Base-by-base conservation (phyloP, 2,329 filamentous ascomycete species). In the Ophiostoma ulmi region DNA sequence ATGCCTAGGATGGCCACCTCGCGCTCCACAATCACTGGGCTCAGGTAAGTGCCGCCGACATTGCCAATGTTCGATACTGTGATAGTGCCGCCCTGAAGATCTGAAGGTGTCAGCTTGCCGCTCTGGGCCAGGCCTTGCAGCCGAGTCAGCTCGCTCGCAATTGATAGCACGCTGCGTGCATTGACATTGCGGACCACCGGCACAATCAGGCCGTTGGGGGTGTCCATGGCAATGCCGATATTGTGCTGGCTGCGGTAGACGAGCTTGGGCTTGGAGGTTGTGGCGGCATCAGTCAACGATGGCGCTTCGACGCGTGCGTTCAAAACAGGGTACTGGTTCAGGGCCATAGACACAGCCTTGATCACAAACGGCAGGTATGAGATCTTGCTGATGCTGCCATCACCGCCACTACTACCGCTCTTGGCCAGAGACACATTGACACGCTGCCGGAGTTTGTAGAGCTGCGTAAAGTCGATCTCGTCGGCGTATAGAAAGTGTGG, bases 11-110 rank as follows among this genome's bases (percentile, higher is more conserved):
- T 99, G 10, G 92, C 93, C 11, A 98, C 91, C 80, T 98, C 94
- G 61, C 88, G 91, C 73, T 93, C 90, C 66, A 97, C 92, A 75
- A 99, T 92, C 68, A 99, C 91, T 1, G 95, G 95, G 39, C 91
- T 90, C 66, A 98, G 89, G 76, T 97, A 97, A 0, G 92, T 95
- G 38, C 95, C 95, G 70, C 95, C 95, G 65, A 99, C 93, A 75
- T 89, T 97, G 65, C 95, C 95, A 75, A 99, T 97, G 79, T 99
- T 99, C 76, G 93, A 97, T 68, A 99, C 88, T 0, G 95, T 97
- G 76, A 99, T 94, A 1, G 95, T 98, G 20, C 93, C 93, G 69
- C 93, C 93, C 48, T 84, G 86, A 73, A 99, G 84, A 79, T 99
- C 94, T 22, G 86, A 83, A 2, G 89, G 86, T 1, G 87, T 83